phyloP scores from a whole-genome alignment of 352 stramenopile genomes.

The Phytophthora pisi region DNA sequence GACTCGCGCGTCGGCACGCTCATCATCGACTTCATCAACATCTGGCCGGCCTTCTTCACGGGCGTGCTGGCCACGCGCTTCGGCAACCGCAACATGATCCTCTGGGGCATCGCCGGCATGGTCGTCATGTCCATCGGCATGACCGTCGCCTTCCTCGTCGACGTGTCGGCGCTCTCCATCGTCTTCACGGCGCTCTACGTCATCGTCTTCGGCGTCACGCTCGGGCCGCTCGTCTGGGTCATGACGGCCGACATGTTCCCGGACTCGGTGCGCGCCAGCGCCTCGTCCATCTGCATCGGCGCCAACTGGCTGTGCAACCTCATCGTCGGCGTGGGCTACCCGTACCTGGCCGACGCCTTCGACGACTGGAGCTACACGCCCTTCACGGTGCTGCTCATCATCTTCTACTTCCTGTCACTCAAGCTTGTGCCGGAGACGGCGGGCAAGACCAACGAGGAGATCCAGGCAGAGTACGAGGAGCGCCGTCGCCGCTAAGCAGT shows the following conservation, averaged over 20 bases:
- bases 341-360: conserved; percentile 41
- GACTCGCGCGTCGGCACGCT: conserved; percentile 27
- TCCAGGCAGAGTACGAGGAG: conserved; percentile 51
- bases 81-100: conserved; percentile 58
- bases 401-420: conserved; percentile 50
- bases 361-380: conserved; percentile 46
- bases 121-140: conserved; percentile 52
- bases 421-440: conserved; percentile 57
- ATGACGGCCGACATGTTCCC: conserved; percentile 24
- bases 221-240: conserved; percentile 36
- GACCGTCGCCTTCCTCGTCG: conserved; percentile 49
- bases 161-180: conserved; percentile 44
- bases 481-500: conserved; percentile 20
- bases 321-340: conserved; percentile 48
- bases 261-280: conserved; percentile 38
- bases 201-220: conserved; percentile 43
- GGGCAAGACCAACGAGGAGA: conserved; percentile 62
- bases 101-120: conserved; percentile 54
- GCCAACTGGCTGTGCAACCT: conserved; percentile 55
- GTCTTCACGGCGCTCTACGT: conserved; percentile 59
- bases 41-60: conserved; percentile 33
- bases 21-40: conserved; percentile 34
- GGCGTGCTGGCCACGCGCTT: conserved; percentile 47
- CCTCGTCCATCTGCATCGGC: conserved; percentile 45
- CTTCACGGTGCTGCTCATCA: conserved; percentile 42